Conservation (phyloP, 331 rosid genomes). For the Pyrus hybrid region DNA sequence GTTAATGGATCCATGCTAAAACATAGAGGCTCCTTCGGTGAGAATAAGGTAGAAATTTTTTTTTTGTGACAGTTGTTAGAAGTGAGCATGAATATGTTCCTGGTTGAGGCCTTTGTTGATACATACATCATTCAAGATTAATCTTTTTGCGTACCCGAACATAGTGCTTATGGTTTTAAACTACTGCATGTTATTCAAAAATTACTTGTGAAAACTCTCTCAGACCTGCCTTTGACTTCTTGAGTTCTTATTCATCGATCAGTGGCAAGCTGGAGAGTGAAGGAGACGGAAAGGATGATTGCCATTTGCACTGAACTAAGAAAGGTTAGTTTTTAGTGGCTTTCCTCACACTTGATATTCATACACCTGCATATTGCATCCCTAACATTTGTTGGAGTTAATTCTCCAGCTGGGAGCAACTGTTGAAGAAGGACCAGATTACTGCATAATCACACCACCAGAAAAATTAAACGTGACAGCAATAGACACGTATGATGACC, state of each 20-base stretch:
- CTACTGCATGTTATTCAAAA: not conserved
- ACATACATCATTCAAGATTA: not conserved
- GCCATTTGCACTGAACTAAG: conserved; percentile 99
- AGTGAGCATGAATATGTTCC: not conserved
- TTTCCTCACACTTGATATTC: not conserved
- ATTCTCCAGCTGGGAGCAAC: conserved; percentile 85
- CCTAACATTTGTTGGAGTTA: not conserved
- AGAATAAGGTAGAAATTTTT: not conserved
- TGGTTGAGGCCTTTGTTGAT: not conserved
- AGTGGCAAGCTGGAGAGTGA: conserved; percentile 99
- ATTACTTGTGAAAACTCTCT: not conserved
- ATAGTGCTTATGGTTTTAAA: not conserved
- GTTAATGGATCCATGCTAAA: not conserved
- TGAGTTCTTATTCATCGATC: conserved; percentile 16
- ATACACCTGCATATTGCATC: not conserved
- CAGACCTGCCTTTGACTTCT: conserved; percentile 1
- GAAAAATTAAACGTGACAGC: conserved; percentile 69
- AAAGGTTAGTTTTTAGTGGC: conserved; percentile 45
- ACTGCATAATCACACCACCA: conserved; percentile 93
- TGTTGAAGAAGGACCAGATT: conserved; percentile 96
- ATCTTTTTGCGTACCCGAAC: not conserved
- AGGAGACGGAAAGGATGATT: conserved; percentile 98
- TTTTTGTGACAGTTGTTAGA: not conserved
- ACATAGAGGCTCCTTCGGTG: not conserved
- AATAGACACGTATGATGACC: conserved; percentile 95